Conservation (phyloP, 306 rosid genomes). For the Lotus japonicus region DNA sequence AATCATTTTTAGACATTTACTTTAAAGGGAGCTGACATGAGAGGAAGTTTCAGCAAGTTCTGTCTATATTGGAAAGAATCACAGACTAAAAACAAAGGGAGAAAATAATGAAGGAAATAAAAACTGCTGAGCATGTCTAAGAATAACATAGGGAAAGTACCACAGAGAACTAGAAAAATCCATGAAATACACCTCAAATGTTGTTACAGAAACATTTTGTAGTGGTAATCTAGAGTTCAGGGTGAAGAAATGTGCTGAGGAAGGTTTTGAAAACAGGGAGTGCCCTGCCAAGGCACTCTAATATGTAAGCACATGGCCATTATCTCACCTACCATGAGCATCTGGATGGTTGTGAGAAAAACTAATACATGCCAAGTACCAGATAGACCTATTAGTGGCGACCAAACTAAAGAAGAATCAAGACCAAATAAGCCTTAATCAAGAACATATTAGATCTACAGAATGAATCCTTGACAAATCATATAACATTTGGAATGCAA, state of each 20-base stretch:
- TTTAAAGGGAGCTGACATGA: background rate
- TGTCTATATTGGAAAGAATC: background rate
- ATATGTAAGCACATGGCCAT: background rate
- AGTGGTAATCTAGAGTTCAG: background rate
- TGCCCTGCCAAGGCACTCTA: background rate
- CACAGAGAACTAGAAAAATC: background rate
- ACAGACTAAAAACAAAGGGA: background rate
- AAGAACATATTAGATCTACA: background rate
- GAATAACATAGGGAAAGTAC: background rate
- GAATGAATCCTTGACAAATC: background rate
- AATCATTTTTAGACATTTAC: background rate
- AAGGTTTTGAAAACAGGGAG: background rate
- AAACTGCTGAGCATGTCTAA: background rate
- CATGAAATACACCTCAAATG: background rate
- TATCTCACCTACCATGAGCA: background rate
- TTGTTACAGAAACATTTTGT: background rate
- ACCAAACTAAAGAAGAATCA: too few relatives aligned
- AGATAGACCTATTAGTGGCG: background rate
- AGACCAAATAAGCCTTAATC: background rate
- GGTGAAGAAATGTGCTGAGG: constrained; percentile 2
- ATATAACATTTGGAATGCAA: background rate
- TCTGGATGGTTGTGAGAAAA: background rate
- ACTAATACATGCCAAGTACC: background rate
- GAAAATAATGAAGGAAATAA: background rate
- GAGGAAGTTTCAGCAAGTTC: background rate